Conservation (phyloP, 108 stramenopile species). For the Nitzschia sp. region DNA sequence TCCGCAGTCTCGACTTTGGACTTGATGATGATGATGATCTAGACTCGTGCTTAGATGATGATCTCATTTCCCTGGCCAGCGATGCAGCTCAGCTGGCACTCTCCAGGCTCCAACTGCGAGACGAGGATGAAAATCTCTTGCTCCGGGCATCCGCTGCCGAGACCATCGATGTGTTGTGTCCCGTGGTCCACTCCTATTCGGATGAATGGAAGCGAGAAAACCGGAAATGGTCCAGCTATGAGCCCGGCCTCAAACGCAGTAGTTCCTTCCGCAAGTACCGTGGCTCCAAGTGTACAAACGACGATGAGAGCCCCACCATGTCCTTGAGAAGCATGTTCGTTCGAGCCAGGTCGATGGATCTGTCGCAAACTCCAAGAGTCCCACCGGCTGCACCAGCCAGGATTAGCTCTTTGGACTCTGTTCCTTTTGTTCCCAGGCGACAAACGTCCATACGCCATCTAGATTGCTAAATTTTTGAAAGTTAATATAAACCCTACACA, state of each 20-base stretch:
- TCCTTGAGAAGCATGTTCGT: too few relatives aligned
- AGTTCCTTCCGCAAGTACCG: too few relatives aligned
- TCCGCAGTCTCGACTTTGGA: too few relatives aligned
- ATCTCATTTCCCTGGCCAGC: constrained; percentile 2
- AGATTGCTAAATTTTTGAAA: neutral
- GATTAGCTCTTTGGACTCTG: neutral
- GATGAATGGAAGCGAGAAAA: neutral
- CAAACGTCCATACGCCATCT: neutral
- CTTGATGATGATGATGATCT: neutral
- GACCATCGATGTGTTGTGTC: neutral
- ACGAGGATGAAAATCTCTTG: neutral
- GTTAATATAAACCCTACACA: too few relatives aligned
- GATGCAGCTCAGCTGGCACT: neutral
- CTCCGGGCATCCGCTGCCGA: neutral
- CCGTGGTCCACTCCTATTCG: neutral
- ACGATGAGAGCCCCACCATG: too few relatives aligned
- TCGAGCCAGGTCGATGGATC: too few relatives aligned
- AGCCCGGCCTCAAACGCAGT: too few relatives aligned
- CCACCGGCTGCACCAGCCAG: neutral
- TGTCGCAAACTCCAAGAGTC: too few relatives aligned
- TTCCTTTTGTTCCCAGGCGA: neutral
- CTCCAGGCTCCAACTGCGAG: neutral
- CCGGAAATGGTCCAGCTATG: too few relatives aligned
- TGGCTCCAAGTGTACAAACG: too few relatives aligned
- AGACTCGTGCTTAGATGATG: neutral